A percentile compares a stretch with the other conserved stretches of the same genome.
Conservation (phyloP, 2,329 filamentous ascomycete genomes). For the Kalaharituber pfeilii region DNA sequence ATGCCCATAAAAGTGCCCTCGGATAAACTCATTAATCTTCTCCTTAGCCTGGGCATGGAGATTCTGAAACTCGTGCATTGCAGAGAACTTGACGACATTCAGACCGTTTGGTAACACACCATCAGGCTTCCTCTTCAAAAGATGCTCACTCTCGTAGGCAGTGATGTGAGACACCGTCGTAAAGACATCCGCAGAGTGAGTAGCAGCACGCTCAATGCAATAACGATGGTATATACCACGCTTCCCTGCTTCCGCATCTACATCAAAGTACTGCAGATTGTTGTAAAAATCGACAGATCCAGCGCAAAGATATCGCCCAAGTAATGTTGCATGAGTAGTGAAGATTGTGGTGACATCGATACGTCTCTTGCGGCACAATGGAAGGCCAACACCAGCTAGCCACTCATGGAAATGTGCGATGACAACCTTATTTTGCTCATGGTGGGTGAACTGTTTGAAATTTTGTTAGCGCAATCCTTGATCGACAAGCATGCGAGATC, state of each 20-base stretch:
- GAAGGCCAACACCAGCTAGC: conserved; percentile 84
- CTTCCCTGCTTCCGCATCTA: conserved; percentile 91
- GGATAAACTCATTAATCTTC: conserved; percentile 95
- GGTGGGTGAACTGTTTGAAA: conserved; percentile 64
- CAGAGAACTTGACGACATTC: conserved; percentile 96
- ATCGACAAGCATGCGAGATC: conserved; percentile 21
- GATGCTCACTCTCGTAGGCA: conserved; percentile 91
- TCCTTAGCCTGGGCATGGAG: conserved; percentile 90
- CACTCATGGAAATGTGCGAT: conserved; percentile 99
- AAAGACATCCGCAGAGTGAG: conserved; percentile 88
- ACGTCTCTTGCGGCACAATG: conserved; percentile 77
- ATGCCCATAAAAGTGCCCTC: conserved; percentile 95
- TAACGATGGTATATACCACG: conserved; percentile 97
- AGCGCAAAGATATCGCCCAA: conserved; percentile 90
- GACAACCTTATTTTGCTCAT: conserved; percentile 79
- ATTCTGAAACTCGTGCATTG: conserved; percentile 98
- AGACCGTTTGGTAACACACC: conserved; percentile 90
- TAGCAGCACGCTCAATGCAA: conserved; percentile 87
- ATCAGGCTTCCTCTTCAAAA: conserved; percentile 93
- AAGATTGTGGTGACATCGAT: conserved; percentile 98
- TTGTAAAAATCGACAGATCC: conserved; percentile 99
- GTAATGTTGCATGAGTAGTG: conserved; percentile 88
- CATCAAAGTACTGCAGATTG: conserved; percentile 91
- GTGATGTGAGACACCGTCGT: conserved; percentile 98
- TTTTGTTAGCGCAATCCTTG: conserved; percentile 16